Percentiles rank a stretch among this genome's conserved stretches.
Evolutionary conservation across 2,329 filamentous ascomycete species (phyloP).

Genomic region (Pezizomycotina sp.): DNA sequence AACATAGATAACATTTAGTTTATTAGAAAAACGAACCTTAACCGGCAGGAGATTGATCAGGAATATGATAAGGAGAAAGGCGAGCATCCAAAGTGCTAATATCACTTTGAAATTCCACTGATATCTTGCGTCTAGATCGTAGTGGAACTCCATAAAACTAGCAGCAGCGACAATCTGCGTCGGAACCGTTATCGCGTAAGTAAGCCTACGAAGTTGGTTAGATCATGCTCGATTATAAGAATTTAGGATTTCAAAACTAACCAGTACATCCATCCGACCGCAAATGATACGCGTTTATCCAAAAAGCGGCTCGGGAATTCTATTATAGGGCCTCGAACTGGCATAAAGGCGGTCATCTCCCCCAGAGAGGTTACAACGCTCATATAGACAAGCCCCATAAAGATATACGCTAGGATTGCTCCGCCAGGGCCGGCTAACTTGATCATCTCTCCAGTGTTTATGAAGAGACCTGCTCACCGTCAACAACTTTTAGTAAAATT

Average conservation of each 20-base stretch:
- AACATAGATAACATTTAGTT: too few relatives aligned
- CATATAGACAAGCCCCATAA: slow-evolving; percentile 30
- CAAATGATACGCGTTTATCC: slow-evolving; percentile 33
- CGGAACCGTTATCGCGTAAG: slow-evolving; percentile 26
- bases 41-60: too few relatives aligned
- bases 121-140: slow-evolving; percentile 26
- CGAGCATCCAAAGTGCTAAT: too few relatives aligned
- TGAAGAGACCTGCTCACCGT: slow-evolving; percentile 30
- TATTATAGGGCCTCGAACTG: slow-evolving; percentile 31
- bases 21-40: too few relatives aligned
- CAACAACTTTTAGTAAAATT: too few relatives aligned
- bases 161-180: slow-evolving; percentile 31
- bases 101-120: too few relatives aligned
- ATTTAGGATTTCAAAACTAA: too few relatives aligned
- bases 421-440: slow-evolving; percentile 30
- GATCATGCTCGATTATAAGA: background rate
- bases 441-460: slow-evolving; percentile 29
- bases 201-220: slow-evolving; percentile 24
- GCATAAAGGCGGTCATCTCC: slow-evolving; percentile 31
- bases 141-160: slow-evolving; percentile 31
- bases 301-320: slow-evolving; percentile 31
- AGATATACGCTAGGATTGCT: slow-evolving; percentile 28
- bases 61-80: too few relatives aligned
- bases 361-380: slow-evolving; percentile 28
- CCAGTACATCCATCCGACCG: slow-evolving; percentile 34